Conservation (phyloP, 768 basidiomycete genomes). For the Calvatia gigantea region DNA sequence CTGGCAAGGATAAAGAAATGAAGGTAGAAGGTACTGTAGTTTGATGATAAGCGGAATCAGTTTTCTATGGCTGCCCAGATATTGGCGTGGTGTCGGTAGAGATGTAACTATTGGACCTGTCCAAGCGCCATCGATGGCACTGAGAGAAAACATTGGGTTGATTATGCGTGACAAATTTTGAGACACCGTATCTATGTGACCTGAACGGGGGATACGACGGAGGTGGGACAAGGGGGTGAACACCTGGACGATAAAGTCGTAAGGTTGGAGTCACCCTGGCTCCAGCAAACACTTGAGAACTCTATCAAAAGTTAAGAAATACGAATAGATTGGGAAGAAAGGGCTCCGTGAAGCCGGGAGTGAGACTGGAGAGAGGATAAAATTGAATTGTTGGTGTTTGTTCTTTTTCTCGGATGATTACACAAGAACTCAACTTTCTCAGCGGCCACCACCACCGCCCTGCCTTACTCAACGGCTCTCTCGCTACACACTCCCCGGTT, state of each 20-base stretch:
- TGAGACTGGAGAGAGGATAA: not conserved
- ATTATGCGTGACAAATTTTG: not conserved
- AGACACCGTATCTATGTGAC: not conserved
- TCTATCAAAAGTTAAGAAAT: not conserved
- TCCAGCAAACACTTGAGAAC: not conserved
- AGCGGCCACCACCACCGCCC: conserved; percentile 9
- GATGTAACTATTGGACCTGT: not conserved
- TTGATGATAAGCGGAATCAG: not conserved
- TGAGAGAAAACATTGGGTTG: not conserved
- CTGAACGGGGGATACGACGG: not conserved
- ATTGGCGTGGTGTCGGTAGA: not conserved
- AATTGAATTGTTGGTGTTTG: conserved; percentile 10
- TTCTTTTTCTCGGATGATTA: conserved; percentile 7
- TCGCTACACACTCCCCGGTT: not conserved
- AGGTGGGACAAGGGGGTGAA: not conserved
- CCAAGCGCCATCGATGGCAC: not conserved
- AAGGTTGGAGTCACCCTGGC: not conserved
- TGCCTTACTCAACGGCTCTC: not conserved
- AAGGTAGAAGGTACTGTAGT: not conserved
- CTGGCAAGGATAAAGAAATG: not conserved
- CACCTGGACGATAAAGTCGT: not conserved
- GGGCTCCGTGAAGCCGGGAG: not conserved
- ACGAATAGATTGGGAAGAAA: not conserved
- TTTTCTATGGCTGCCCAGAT: not conserved
- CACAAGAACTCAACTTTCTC: conserved; percentile 11